Percentiles rank a stretch among this genome's conserved stretches.
These are phyloP conservation scores for Aspergillus amoenus DNA, from an alignment of 2,329 filamentous ascomycete species.

Conservation along the genomic window DNA sequence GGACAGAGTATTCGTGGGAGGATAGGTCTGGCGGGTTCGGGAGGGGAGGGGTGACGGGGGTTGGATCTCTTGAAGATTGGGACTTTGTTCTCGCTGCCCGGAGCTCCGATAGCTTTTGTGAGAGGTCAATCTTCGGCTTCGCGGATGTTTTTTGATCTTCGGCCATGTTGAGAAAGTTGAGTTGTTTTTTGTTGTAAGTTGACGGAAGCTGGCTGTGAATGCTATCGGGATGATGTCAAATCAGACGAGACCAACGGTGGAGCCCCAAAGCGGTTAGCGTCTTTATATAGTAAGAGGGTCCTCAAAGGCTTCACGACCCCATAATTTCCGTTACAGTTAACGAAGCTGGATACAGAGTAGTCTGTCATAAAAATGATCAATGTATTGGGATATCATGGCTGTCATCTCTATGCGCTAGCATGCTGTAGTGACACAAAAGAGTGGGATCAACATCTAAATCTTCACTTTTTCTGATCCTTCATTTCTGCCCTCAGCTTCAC, in stretches of 20 bases:
- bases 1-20: conserved; percentile 62
- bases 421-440: not conserved
- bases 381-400: not conserved
- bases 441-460: not conserved
- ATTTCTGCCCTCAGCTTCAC: conserved; percentile 35
- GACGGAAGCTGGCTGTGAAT: not conserved
- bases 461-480: conserved; percentile 16
- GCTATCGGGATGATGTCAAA: not conserved
- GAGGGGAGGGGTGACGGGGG: conserved; percentile 73
- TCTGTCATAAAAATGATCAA: too few species aligned
- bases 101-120: conserved; percentile 41
- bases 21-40: conserved; percentile 65
- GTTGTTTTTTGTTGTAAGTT: not conserved
- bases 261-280: not conserved
- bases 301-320: too few species aligned
- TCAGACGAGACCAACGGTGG: not conserved
- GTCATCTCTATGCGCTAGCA: not conserved
- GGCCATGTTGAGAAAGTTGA: conserved; percentile 22
- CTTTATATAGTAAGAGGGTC: not conserved
- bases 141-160: conserved; percentile 19
- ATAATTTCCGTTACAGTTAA: too few species aligned
- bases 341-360: too few species aligned
- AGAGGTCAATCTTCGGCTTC: conserved; percentile 35
- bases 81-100: conserved; percentile 37
- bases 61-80: conserved; percentile 48